These are phyloP conservation scores for Talaromyces sp. DNA, from an alignment of 2,329 filamentous ascomycete species.

Conservation along the genomic window DNA sequence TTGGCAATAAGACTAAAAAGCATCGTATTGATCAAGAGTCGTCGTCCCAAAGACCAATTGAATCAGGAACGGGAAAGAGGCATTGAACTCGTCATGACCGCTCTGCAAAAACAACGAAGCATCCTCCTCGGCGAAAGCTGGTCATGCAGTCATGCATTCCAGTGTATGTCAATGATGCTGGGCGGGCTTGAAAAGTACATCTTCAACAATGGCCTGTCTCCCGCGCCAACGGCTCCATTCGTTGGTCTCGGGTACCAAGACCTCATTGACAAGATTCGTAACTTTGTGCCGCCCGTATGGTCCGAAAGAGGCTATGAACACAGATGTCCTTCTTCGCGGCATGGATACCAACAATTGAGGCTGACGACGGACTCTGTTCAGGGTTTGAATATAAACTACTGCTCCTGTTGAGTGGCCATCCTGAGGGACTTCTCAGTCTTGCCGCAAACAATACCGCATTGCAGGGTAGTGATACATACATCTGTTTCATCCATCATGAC, in stretches of 20 bases:
- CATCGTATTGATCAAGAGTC: neutral
- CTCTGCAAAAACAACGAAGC: neutral
- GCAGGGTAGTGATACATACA: neutral
- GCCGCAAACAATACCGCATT: neutral
- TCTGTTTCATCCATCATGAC: neutral
- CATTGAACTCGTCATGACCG: neutral
- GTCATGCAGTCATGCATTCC: neutral
- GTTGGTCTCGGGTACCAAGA: neutral
- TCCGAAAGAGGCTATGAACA: neutral
- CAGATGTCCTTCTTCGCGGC: neutral
- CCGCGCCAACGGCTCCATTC: neutral
- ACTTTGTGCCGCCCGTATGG: neutral
- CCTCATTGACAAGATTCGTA: neutral
- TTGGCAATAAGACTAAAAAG: neutral
- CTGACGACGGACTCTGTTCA: neutral
- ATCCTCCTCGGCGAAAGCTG: neutral
- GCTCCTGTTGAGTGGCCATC: neutral
- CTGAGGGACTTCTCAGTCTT: neutral
- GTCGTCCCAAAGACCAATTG: neutral
- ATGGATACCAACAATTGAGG: neutral
- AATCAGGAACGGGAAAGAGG: neutral
- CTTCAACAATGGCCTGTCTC: neutral
- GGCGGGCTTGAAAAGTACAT: neutral
- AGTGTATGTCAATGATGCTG: conserved; percentile 4
- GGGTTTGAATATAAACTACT: neutral